phyloP scores from a whole-genome alignment of 2,329 filamentous ascomycete genomes.

The Xylaria digitata region DNA sequence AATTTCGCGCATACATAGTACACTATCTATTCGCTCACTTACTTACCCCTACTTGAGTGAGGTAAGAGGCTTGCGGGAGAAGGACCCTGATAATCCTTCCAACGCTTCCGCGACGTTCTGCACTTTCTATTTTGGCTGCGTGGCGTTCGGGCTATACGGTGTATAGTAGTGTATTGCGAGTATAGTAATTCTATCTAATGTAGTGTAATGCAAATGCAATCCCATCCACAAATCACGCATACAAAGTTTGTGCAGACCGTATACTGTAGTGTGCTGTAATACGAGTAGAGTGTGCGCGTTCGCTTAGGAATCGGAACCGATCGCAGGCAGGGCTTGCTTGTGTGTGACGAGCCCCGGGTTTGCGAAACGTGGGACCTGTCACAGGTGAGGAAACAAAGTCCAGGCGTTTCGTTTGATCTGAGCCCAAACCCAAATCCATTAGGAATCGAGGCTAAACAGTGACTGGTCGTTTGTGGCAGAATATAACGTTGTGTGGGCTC shows the following conservation, averaged over 20 bases:
- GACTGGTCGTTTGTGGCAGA: constrained; percentile 22
- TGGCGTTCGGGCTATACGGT: constrained; percentile 12
- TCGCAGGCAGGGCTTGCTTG: constrained; percentile 17
- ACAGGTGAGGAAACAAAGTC: constrained; percentile 1
- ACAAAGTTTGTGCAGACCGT: constrained; percentile 7
- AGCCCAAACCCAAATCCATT: not conserved
- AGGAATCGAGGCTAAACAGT: constrained; percentile 15
- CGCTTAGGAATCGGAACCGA: constrained; percentile 8
- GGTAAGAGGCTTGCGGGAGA: constrained; percentile 31
- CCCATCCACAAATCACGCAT: constrained; percentile 12
- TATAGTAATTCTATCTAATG: constrained; percentile 17
- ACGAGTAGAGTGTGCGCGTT: not conserved
- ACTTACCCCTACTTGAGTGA: not conserved
- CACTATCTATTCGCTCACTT: too few species aligned
- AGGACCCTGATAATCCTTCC: constrained; percentile 34
- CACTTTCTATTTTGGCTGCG: constrained; percentile 6
- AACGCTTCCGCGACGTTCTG: constrained; percentile 7
- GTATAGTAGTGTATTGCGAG: not conserved
- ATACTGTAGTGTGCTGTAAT: not conserved
- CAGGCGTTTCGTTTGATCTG: constrained; percentile 25
- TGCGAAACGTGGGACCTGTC: constrained; percentile 30
- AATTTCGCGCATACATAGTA: constrained; percentile 9
- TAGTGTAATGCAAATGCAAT: constrained; percentile 7
- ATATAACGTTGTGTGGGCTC: constrained; percentile 13
- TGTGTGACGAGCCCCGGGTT: constrained; percentile 14